phyloP scores from a whole-genome alignment of 345 rosid species.

The Trapa bicornis region DNA sequence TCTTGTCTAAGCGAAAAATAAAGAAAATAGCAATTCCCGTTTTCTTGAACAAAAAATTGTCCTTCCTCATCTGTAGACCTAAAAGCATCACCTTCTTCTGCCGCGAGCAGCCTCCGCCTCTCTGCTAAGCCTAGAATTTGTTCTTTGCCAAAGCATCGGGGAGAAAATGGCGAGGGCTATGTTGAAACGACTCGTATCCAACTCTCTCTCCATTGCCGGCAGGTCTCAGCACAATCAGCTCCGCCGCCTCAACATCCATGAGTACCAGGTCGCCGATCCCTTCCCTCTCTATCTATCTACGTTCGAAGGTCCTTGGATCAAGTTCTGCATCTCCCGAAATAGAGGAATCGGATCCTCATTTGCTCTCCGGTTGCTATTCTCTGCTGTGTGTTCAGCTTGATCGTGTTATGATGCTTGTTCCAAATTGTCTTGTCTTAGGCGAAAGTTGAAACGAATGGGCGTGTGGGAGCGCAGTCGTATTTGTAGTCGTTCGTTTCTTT shows the following conservation, averaged over 20 bases:
- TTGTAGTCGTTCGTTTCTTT: neutral
- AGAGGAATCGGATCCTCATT: neutral
- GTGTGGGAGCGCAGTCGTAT: too few species aligned
- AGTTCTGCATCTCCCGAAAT: neutral
- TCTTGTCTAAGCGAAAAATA: too few species aligned
- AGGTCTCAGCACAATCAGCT: constrained; percentile 91
- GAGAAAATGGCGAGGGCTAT: constrained; percentile 49
- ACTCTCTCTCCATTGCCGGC: constrained; percentile 69
- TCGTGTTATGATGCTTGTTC: neutral
- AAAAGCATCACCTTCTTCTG: neutral
- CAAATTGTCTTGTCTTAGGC: neutral
- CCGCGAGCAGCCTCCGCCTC: neutral
- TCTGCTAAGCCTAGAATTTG: neutral
- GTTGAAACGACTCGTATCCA: constrained; percentile 57
- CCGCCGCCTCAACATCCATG: constrained; percentile 97
- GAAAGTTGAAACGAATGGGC: neutral
- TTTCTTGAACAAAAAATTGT: neutral
- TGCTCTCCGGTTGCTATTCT: neutral
- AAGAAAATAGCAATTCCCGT: too few species aligned
- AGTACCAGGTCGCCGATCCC: constrained; percentile 56
- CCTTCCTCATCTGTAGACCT: neutral
- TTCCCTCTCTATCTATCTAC: neutral
- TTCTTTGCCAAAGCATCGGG: neutral
- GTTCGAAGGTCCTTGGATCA: neutral
- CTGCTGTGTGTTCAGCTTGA: neutral